Percentiles rank a stretch among this genome's conserved stretches.
These are phyloP conservation scores for Stereocaulon alpinum DNA, from an alignment of 495 filamentous ascomycete species.

Conservation along the genomic window DNA sequence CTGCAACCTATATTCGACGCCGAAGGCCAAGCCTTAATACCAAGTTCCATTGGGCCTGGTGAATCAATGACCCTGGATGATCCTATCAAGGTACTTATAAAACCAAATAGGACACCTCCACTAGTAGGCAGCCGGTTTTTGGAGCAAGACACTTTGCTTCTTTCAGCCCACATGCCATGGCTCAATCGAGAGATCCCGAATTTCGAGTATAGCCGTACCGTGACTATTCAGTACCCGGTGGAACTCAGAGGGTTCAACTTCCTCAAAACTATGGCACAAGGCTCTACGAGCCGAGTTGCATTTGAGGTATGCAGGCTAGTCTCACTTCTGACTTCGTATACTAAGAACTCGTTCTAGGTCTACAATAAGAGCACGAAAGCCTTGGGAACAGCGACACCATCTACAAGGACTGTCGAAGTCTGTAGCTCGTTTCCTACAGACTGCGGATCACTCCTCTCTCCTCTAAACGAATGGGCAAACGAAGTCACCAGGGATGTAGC, in stretches of 20 bases:
- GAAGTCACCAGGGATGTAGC: not conserved
- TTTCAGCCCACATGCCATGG: not conserved
- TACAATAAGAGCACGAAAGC: not conserved
- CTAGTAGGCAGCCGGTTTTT: not conserved
- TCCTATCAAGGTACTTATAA: not conserved
- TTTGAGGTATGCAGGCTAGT: not conserved
- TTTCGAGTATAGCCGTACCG: not conserved
- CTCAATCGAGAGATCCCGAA: not conserved
- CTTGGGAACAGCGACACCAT: not conserved
- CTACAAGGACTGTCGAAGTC: not conserved
- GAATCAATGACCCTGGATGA: conserved; percentile 1
- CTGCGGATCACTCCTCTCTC: not conserved
- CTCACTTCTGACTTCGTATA: not conserved
- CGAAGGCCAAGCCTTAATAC: not conserved
- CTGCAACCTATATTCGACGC: not conserved
- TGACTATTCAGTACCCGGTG: not conserved
- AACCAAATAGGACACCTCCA: not conserved
- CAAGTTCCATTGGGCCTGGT: not conserved
- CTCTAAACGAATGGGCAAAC: not conserved
- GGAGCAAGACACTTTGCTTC: not conserved
- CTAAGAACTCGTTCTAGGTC: not conserved
- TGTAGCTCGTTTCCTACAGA: conserved; percentile 4
- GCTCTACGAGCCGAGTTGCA: not conserved
- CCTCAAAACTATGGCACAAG: conserved; percentile 2
- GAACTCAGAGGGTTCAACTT: not conserved